These are phyloP conservation scores for Emericellopsis cladophorae DNA, from an alignment of 2,329 filamentous ascomycete genomes.

Conservation along the genomic window DNA sequence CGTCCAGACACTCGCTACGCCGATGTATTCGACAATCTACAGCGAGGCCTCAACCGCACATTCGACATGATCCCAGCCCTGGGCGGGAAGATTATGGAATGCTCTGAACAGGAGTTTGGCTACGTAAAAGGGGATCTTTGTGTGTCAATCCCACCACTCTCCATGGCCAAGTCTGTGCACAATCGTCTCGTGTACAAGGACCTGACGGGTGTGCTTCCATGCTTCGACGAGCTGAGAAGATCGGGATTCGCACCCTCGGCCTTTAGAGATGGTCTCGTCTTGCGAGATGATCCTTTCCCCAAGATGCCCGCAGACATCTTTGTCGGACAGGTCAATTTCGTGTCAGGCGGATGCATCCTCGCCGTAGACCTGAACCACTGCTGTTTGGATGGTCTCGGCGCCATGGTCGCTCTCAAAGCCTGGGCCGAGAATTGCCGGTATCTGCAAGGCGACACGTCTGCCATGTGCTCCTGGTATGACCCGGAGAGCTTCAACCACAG, in stretches of 20 bases:
- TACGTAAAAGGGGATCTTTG: slow-evolving; percentile 10
- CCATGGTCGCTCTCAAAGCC: slow-evolving; percentile 12
- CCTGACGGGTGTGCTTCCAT: slow-evolving; percentile 10
- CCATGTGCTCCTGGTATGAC: slow-evolving; percentile 12
- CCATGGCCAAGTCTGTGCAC: slow-evolving; percentile 2
- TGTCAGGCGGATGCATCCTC: slow-evolving; percentile 15
- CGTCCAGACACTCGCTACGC: slow-evolving; percentile 10
- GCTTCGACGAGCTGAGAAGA: slow-evolving; percentile 11
- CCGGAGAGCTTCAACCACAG: slow-evolving; percentile 16
- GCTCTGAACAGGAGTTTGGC: slow-evolving; percentile 12
- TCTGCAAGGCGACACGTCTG: slow-evolving; percentile 11
- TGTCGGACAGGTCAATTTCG: slow-evolving; percentile 16
- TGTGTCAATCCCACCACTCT: slow-evolving; percentile 8
- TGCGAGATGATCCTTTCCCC: slow-evolving; percentile 9
- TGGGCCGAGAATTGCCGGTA: slow-evolving; percentile 18
- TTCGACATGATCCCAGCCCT: slow-evolving; percentile 22
- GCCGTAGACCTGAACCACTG: slow-evolving; percentile 12
- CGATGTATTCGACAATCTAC: slow-evolving; percentile 16
- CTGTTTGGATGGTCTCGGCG: slow-evolving; percentile 15
- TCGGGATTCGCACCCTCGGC: slow-evolving; percentile 12
- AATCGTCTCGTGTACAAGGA: slow-evolving; percentile 12
- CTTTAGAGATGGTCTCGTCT: slow-evolving; percentile 13
- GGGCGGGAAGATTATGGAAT: slow-evolving; percentile 18
- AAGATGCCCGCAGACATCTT: slow-evolving; percentile 14
- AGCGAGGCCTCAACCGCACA: slow-evolving; percentile 18